Conservation (phyloP, 2,329 filamentous ascomycete genomes). For the Sporothrix protearum region DNA sequence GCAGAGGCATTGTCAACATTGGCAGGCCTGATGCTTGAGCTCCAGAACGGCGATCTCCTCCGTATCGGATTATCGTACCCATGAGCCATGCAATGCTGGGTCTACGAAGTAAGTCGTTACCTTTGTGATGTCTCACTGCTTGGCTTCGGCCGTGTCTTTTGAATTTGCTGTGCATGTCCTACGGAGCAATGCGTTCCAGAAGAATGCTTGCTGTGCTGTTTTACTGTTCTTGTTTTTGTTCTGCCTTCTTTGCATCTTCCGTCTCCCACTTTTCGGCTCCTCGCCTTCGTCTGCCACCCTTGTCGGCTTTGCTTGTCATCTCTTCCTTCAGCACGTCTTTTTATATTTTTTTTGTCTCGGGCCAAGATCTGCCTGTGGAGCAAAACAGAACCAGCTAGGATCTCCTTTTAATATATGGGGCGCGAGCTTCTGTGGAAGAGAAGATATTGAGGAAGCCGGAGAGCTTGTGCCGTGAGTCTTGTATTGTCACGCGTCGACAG, state of each 20-base stretch:
- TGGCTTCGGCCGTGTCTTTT: not conserved
- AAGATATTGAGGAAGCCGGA: not conserved
- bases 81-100: no score
- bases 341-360: constrained; percentile 18
- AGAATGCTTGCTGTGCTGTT: not conserved
- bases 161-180: not conserved
- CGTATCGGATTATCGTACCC: not conserved
- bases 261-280: not conserved
- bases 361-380: constrained; percentile 21
- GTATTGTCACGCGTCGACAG: not conserved
- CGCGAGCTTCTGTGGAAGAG: not conserved
- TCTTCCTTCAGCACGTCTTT: not conserved
- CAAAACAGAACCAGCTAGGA: constrained; percentile 10
- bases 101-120: not conserved
- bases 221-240: not conserved
- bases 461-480: not conserved
- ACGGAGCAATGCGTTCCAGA: constrained; percentile 13
- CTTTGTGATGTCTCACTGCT: constrained; percentile 1
- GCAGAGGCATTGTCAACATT: not conserved
- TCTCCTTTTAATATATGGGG: constrained; percentile 22
- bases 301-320: not conserved
- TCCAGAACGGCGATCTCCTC: not conserved
- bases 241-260: no score
- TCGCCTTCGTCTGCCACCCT: not conserved
- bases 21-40: not conserved